Conservation (phyloP, 140 eudicot species). For the Stevia rebaudiana region DNA sequence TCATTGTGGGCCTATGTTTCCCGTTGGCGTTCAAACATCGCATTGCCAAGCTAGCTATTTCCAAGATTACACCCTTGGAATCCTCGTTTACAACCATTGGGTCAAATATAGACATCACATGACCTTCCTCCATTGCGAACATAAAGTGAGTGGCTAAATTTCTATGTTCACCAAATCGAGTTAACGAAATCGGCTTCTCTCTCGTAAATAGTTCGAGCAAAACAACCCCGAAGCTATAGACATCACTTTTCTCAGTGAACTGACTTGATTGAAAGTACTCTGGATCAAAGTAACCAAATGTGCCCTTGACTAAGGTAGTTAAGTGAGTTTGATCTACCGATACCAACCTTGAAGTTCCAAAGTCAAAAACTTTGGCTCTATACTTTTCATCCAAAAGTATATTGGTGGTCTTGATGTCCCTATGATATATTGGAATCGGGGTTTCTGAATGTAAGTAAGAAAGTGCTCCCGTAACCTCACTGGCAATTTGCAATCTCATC, state of each 20-base stretch:
- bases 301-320: constrained; percentile 7
- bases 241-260: constrained; percentile 22
- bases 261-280: constrained; percentile 5
- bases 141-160: constrained; percentile 24
- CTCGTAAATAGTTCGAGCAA: constrained; percentile 30
- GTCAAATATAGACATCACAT: constrained; percentile 23
- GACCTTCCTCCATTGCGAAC: constrained; percentile 17
- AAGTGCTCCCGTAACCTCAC: constrained; percentile 1
- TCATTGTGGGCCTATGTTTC: constrained; percentile 29
- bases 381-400: constrained; percentile 11
- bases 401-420: constrained; percentile 39
- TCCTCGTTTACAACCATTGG: constrained; percentile 13
- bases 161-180: constrained; percentile 16
- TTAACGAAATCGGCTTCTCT: constrained; percentile 23
- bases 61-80: constrained; percentile 14
- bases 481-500: neutral
- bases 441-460: neutral
- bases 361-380: constrained; percentile 11
- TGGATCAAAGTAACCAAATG: constrained; percentile 12
- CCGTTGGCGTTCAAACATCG: constrained; percentile 32
- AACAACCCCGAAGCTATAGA: constrained; percentile 39
- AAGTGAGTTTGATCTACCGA: neutral
- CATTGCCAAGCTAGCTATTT: constrained; percentile 24
- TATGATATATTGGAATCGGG: constrained; percentile 27
- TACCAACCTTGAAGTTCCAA: constrained; percentile 13